A percentile compares a stretch with the other conserved stretches of the same genome.
Evolutionary conservation across 108 stramenopile genomes (phyloP).

Genomic region (Asterionellopsis glacialis): DNA sequence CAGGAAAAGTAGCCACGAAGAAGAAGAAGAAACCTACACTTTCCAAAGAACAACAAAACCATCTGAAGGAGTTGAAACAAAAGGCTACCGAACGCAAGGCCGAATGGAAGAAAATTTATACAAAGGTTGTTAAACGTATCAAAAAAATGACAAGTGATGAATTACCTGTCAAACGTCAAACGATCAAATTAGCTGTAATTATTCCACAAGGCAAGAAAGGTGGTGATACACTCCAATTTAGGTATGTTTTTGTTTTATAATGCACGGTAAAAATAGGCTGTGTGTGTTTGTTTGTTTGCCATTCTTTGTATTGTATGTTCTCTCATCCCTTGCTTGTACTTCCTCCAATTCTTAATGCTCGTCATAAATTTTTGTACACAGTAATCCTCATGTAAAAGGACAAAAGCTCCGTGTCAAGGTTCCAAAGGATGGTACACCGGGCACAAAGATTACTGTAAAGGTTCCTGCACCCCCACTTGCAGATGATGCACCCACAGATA

Average conservation of each 20-base stretch:
- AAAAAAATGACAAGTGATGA: constrained; percentile 59
- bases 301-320: not conserved
- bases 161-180: constrained; percentile 51
- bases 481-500: constrained; percentile 30
- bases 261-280: too few relatives aligned
- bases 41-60: not conserved
- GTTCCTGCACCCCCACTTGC: constrained; percentile 45
- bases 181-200: constrained; percentile 35
- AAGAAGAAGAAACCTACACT: not conserved
- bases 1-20: not conserved
- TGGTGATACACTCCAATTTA: constrained; percentile 69
- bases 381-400: constrained; percentile 71
- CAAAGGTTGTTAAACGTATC: constrained; percentile 41
- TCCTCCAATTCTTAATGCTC: not conserved
- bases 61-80: constrained; percentile 9
- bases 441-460: constrained; percentile 63
- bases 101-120: constrained; percentile 24
- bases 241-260: constrained; percentile 28
- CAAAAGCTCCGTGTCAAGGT: constrained; percentile 76
- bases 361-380: constrained; percentile 11
- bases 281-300: too few relatives aligned
- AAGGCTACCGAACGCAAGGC: constrained; percentile 15
- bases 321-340: not conserved
- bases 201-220: constrained; percentile 62
- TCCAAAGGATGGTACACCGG: constrained; percentile 56